These are phyloP conservation scores for Fusarium sp. DNA, from an alignment of 2,329 filamentous ascomycete species.

Conservation along the genomic window DNA sequence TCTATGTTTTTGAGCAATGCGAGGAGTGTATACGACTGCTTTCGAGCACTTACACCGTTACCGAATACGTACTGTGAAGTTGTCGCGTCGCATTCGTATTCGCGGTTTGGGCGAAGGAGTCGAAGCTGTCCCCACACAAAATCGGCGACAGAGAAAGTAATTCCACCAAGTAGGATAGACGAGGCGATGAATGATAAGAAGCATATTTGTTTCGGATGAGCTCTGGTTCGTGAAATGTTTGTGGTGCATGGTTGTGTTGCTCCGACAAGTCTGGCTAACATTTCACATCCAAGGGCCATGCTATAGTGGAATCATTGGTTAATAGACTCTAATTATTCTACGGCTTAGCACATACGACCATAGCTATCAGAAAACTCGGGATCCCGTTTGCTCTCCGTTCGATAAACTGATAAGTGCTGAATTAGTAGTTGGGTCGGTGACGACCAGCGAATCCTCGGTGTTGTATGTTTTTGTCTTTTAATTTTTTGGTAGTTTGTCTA, in stretches of 20 bases:
- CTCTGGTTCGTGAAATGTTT: not conserved
- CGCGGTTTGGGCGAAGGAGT: not conserved
- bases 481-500: not conserved
- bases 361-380: slow-evolving; percentile 36
- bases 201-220: accelerated
- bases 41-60: not conserved
- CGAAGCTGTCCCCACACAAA: slow-evolving; percentile 9
- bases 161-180: not conserved
- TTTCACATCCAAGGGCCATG: not conserved
- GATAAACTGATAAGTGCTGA: slow-evolving; percentile 35
- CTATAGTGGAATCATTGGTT: not conserved
- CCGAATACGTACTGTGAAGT: slow-evolving; percentile 15
- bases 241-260: not conserved
- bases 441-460: slow-evolving; percentile 38
- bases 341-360: slow-evolving; percentile 23
- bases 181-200: too few species aligned
- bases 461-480: slow-evolving; percentile 25
- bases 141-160: not conserved
- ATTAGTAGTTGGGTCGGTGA: slow-evolving; percentile 36
- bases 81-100: slow-evolving; percentile 38
- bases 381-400: slow-evolving; percentile 37
- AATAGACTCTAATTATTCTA: not conserved
- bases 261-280: not conserved
- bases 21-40: not conserved
- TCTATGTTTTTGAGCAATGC: not conserved